phyloP scores from a whole-genome alignment of 805 yeast genomes.

The Metschnikowia gruessii region DNA sequence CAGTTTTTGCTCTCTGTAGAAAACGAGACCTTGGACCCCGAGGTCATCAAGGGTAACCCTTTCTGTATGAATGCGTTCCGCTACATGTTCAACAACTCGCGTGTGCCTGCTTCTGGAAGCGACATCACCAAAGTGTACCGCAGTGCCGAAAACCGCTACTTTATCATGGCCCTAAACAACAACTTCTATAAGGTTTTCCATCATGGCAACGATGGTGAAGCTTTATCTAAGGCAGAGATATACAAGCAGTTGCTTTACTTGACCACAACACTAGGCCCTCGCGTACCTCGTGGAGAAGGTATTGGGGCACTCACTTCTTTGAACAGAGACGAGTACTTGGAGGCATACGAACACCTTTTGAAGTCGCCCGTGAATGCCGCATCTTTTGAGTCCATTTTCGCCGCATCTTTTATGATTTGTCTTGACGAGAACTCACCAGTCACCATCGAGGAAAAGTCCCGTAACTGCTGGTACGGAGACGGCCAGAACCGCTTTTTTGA shows the following conservation, averaged over 20 bases:
- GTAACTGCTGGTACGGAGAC: slow-evolving; percentile 92
- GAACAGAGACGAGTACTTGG: slow-evolving; percentile 80
- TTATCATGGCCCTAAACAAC: slow-evolving; percentile 71
- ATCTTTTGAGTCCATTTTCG: slow-evolving; percentile 65
- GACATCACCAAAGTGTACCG: slow-evolving; percentile 62
- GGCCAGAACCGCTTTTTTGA: slow-evolving; percentile 89
- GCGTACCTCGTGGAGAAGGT: slow-evolving; percentile 45
- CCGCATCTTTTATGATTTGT: slow-evolving; percentile 76
- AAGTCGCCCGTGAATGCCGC: slow-evolving; percentile 59
- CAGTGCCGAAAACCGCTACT: slow-evolving; percentile 55
- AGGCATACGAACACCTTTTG: slow-evolving; percentile 54
- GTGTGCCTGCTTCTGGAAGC: slow-evolving; percentile 66
- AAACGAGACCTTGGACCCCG: slow-evolving; percentile 74
- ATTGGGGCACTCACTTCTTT: slow-evolving; percentile 79
- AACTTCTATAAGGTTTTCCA: slow-evolving; percentile 76
- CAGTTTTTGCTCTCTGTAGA: slow-evolving; percentile 67
- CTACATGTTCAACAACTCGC: slow-evolving; percentile 84
- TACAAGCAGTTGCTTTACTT: slow-evolving; percentile 60
- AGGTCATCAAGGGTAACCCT: slow-evolving; percentile 72
- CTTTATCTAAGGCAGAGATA: slow-evolving; percentile 47
- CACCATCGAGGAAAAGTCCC: slow-evolving; percentile 79
- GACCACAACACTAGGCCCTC: slow-evolving; percentile 34
- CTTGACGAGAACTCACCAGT: slow-evolving; percentile 72
- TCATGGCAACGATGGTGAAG: slow-evolving; percentile 45
- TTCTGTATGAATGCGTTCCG: slow-evolving; percentile 92